Percentiles rank a stretch among this genome's conserved stretches.
phyloP scores from a whole-genome alignment of 768 basidiomycete genomes.

The Tremella yokohamensis region DNA sequence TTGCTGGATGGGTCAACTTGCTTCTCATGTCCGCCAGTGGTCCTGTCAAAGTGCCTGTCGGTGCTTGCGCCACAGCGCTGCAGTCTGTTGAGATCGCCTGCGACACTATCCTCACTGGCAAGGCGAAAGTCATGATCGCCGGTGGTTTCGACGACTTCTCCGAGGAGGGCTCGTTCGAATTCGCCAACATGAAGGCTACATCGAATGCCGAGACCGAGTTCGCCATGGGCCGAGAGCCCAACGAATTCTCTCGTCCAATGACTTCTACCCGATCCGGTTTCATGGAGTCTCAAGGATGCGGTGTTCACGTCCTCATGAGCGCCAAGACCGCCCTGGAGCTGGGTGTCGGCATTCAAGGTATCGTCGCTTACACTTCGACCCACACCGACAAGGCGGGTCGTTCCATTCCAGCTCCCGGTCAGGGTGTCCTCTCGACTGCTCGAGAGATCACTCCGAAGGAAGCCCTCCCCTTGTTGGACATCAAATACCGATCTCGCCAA shows the following conservation, averaged over 20 bases:
- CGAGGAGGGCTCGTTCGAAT: constrained; percentile 98
- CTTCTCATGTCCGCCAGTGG: constrained; percentile 92
- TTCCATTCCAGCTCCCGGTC: constrained; percentile 93
- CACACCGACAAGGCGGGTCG: constrained; percentile 94
- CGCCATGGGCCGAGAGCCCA: constrained; percentile 98
- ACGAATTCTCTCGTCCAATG: constrained; percentile 96
- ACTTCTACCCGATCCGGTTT: constrained; percentile 94
- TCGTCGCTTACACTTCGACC: constrained; percentile 93
- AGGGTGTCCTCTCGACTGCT: constrained; percentile 83
- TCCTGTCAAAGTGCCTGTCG: constrained; percentile 98
- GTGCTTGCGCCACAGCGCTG: constrained; percentile 95
- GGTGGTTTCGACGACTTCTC: constrained; percentile 98
- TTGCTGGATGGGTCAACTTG: constrained; percentile 96
- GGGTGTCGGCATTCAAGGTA: constrained; percentile 86
- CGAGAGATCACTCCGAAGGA: constrained; percentile 76
- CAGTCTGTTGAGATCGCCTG: constrained; percentile 98
- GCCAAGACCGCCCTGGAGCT: constrained; percentile 93
- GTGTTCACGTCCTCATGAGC: constrained; percentile 95
- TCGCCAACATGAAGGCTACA: constrained; percentile 99
- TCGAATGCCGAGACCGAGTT: constrained; percentile 95
- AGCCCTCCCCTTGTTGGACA: constrained; percentile 72
- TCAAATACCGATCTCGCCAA: constrained; percentile 88
- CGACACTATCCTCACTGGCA: constrained; percentile 87
- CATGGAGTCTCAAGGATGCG: constrained; percentile 96
- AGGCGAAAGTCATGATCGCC: constrained; percentile 98